A percentile compares a stretch with the other conserved stretches of the same genome.
These are phyloP conservation scores for Rhizoclosmatium sp. DNA, from an alignment of 192 early-diverging fungal species.

Conservation along the genomic window DNA sequence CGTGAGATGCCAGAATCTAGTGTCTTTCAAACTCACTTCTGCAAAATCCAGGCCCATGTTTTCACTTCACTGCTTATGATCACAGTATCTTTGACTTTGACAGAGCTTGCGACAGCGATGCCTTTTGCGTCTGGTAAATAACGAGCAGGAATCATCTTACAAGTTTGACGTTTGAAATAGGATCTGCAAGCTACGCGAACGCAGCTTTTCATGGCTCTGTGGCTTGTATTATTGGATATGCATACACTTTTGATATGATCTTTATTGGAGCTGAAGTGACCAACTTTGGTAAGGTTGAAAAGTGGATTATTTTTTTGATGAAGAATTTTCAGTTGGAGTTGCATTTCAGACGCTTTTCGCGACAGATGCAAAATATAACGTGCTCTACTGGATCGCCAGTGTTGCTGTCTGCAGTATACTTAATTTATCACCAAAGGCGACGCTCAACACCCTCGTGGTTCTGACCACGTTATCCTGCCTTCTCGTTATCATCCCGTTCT, in stretches of 20 bases:
- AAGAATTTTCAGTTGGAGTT: neutral
- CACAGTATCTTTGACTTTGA: conserved; percentile 13
- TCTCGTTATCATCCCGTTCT: neutral
- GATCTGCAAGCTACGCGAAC: conserved; percentile 19
- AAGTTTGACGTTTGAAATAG: too few relatives aligned
- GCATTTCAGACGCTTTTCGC: neutral
- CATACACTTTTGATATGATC: conserved; percentile 30
- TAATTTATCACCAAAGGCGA: conserved; percentile 20
- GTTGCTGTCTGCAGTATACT: neutral
- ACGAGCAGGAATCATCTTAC: too few relatives aligned
- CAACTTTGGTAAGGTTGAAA: conserved; percentile 5
- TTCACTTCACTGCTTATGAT: conserved; percentile 8
- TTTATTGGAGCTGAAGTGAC: conserved; percentile 19
- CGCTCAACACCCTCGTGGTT: neutral
- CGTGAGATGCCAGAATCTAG: neutral
- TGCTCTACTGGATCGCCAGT: neutral
- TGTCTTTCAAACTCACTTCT: too few relatives aligned
- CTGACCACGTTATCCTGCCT: neutral
- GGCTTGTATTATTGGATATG: conserved; percentile 29
- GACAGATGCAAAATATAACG: neutral
- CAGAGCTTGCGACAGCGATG: conserved; percentile 27
- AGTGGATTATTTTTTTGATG: neutral
- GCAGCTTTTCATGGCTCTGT: conserved; percentile 27
- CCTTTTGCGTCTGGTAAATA: conserved; percentile 20
- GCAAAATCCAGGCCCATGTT: neutral